Base-by-base conservation (phyloP, 1,284 basidiomycete genomes). In the Marasmius fiardii region DNA sequence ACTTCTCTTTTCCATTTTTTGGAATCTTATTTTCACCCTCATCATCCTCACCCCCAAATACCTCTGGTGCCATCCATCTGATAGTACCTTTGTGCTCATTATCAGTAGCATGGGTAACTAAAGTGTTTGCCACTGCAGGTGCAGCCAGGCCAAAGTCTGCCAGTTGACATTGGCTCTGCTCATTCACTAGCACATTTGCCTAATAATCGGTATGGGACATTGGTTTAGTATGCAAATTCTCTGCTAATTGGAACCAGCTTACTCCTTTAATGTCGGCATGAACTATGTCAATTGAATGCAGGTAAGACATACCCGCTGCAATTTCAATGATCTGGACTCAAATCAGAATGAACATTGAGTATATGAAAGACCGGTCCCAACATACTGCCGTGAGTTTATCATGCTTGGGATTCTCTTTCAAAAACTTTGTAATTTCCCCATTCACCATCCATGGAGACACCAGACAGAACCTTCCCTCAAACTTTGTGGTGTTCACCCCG, bases 401-500 rank as follows among this genome's bases (percentile, higher is more conserved):
- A 21, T 53, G 43, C 3, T 48, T 43, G 2, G 59, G 59, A 58
- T 57, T 41, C 18, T 43, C 33, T 18, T 53, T 23, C 34, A 60
- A 20, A 54, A 45, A 60, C 1, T 33, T 18, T 16, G 55, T 55
- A 4, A 58, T 53, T 28, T 58, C 51, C 5, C 56, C 54, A 37
- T 60, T 54, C 20, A 37, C 20, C 56, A 58, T 58, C 56, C 56
- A 60, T 6, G 59, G 59, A 12, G 59, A 55, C 14, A 60, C 33
- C 6, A 60, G 39, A 44, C 59, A 58, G 35, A 50, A 58, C 6
- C 47, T 53, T 5, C 47, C 51, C 16, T 14, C 33, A 26, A 58
- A 58, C 2, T 54, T 8, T 11, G 37, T 48, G 11, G 39, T 39
- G 18, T 52, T 58, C 11, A 60, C 54, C 4, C 59, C 59, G 2